Evolutionary conservation across 2,329 filamentous ascomycete species (phyloP).

Genomic region (Massarina eburnea): DNA sequence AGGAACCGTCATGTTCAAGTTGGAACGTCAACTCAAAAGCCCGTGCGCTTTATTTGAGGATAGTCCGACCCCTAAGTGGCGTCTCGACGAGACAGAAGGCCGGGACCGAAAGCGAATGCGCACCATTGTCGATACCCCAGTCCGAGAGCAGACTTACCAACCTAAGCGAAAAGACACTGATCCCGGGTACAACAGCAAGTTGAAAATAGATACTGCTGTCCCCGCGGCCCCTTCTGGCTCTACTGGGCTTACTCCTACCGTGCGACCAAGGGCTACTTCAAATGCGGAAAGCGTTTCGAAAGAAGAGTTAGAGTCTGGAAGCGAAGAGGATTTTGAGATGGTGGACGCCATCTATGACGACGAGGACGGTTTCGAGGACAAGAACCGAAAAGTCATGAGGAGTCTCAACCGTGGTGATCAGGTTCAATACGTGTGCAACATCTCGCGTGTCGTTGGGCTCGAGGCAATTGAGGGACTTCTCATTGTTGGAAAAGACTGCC

Average conservation of each 20-base stretch:
- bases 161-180: conserved; percentile 76
- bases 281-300: conserved; percentile 33
- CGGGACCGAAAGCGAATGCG: conserved; percentile 92
- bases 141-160: conserved; percentile 71
- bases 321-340: conserved; percentile 93
- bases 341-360: conserved; percentile 89
- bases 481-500: conserved; percentile 85
- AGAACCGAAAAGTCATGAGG: conserved; percentile 96
- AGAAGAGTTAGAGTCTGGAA: conserved; percentile 46
- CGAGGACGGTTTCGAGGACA: conserved; percentile 88
- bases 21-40: conserved; percentile 75
- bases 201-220: conserved; percentile 51
- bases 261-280: conserved; percentile 22
- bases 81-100: conserved; percentile 92
- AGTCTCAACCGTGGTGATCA: conserved; percentile 87
- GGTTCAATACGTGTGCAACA: conserved; percentile 91
- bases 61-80: conserved; percentile 71
- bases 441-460: conserved; percentile 89
- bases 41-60: conserved; percentile 80
- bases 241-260: conserved; percentile 32
- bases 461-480: conserved; percentile 93
- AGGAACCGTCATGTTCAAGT: conserved; percentile 71
- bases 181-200: conserved; percentile 46
- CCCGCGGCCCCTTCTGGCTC: conserved; percentile 30
- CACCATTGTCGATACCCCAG: conserved; percentile 73